These are phyloP conservation scores for Ulvella scutata DNA, from an alignment of 139 green algal species.

Conservation along the genomic window DNA sequence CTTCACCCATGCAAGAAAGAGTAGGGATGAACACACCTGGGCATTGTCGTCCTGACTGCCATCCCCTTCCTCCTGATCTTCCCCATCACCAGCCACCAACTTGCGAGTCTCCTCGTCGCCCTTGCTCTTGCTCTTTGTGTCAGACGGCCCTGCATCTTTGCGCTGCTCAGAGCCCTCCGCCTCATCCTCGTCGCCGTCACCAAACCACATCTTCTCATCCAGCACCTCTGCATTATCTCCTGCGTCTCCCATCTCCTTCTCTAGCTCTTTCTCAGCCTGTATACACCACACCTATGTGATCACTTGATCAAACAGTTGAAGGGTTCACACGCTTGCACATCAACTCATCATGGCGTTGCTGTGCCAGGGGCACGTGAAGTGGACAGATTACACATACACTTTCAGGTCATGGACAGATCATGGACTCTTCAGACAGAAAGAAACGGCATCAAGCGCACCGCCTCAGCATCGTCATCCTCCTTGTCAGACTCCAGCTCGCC, in stretches of 20 bases:
- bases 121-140: conserved; percentile 22
- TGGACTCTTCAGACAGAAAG: too few relatives aligned
- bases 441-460: too few relatives aligned
- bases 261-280: conserved; percentile 12
- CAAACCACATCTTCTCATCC: conserved; percentile 83
- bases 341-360: conserved; percentile 31
- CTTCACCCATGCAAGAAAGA: too few relatives aligned
- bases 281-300: too few relatives aligned
- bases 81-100: not conserved
- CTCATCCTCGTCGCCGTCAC: conserved; percentile 28
- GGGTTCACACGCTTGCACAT: too few relatives aligned
- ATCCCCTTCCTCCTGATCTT: conserved; percentile 15
- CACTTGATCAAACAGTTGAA: too few relatives aligned
- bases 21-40: too few relatives aligned
- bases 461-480: too few relatives aligned
- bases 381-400: too few relatives aligned
- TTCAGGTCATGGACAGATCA: too few relatives aligned
- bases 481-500: conserved; percentile 40
- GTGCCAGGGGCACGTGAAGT: too few relatives aligned
- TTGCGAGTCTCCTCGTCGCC: not conserved
- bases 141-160: conserved; percentile 18
- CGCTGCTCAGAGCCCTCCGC: conserved; percentile 14
- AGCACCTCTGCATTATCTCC: conserved; percentile 58
- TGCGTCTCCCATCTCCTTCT: conserved; percentile 33
- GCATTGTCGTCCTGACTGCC: too few relatives aligned